Conservation (phyloP, 2,329 filamentous ascomycete species). For the Incumbomyces lentus region DNA sequence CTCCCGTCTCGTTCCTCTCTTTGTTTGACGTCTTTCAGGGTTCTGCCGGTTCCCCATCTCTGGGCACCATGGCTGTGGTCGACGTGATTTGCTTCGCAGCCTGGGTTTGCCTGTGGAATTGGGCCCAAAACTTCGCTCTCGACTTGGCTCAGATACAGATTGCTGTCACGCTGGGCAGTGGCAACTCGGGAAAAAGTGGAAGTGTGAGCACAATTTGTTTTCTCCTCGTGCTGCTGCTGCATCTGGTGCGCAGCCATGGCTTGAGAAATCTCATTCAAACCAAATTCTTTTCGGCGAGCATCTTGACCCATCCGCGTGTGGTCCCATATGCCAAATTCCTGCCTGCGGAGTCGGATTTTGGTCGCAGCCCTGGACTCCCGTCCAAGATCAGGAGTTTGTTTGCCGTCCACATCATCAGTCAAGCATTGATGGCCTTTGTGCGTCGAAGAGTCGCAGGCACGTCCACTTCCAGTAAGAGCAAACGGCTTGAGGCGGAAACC, state of each 20-base stretch:
- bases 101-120: constrained; percentile 80
- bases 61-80: constrained; percentile 74
- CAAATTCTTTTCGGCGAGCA: constrained; percentile 34
- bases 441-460: constrained; percentile 37
- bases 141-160: constrained; percentile 90
- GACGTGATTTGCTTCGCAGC: constrained; percentile 73
- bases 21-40: constrained; percentile 87
- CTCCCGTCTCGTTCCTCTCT: constrained; percentile 63
- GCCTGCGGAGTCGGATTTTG: constrained; percentile 31
- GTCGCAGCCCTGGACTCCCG: constrained; percentile 29
- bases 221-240: constrained; percentile 35
- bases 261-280: constrained; percentile 41
- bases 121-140: constrained; percentile 76
- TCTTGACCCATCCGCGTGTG: constrained; percentile 33
- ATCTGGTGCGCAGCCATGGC: constrained; percentile 36
- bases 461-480: constrained; percentile 32
- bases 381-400: constrained; percentile 38
- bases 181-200: constrained; percentile 43
- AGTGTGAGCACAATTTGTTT: constrained; percentile 37
- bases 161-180: constrained; percentile 78
- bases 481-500: constrained; percentile 36
- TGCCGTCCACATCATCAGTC: constrained; percentile 39
- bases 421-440: constrained; percentile 38
- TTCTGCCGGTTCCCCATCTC: constrained; percentile 71
- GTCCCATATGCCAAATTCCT: constrained; percentile 34